Evolutionary conservation across 305 asterid genomes (phyloP).

Genomic region (Rubia balearica): DNA sequence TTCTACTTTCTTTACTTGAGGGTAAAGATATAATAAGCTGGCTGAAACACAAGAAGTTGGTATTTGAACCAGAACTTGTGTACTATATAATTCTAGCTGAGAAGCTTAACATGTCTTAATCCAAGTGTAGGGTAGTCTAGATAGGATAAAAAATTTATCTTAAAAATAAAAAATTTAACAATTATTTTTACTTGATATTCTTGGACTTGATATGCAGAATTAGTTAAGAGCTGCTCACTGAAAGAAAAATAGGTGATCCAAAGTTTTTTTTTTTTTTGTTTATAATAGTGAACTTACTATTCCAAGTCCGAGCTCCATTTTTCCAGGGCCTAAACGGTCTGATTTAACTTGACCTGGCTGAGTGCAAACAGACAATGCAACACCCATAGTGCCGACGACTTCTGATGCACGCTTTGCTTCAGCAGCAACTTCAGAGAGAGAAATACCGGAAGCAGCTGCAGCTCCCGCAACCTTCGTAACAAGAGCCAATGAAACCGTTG

Average conservation of each 20-base stretch:
- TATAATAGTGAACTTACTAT: conserved; percentile 44
- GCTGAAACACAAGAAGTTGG: neutral
- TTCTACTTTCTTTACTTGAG: neutral
- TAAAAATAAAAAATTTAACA: neutral
- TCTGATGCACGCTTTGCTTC: conserved; percentile 93
- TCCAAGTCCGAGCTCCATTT: conserved; percentile 99
- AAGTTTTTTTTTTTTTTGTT: neutral
- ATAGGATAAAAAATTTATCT: neutral
- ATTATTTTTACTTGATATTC: neutral
- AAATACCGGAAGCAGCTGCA: conserved; percentile 85
- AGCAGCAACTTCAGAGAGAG: conserved; percentile 71
- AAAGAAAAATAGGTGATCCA: neutral
- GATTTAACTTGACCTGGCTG: conserved; percentile 84
- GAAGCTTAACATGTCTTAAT: neutral
- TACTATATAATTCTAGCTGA: neutral
- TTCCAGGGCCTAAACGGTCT: conserved; percentile 94
- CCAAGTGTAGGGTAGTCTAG: neutral
- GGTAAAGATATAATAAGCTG: neutral
- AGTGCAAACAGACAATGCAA: conserved; percentile 89
- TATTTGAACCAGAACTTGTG: neutral
- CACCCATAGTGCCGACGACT: conserved; percentile 98
- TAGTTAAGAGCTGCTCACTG: neutral
- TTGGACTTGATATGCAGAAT: neutral
- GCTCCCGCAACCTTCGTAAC: conserved; percentile 88
- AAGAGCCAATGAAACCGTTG: conserved; percentile 14